Conservation (phyloP, 139 green algal genomes). For the Micromonas pusilla region DNA sequence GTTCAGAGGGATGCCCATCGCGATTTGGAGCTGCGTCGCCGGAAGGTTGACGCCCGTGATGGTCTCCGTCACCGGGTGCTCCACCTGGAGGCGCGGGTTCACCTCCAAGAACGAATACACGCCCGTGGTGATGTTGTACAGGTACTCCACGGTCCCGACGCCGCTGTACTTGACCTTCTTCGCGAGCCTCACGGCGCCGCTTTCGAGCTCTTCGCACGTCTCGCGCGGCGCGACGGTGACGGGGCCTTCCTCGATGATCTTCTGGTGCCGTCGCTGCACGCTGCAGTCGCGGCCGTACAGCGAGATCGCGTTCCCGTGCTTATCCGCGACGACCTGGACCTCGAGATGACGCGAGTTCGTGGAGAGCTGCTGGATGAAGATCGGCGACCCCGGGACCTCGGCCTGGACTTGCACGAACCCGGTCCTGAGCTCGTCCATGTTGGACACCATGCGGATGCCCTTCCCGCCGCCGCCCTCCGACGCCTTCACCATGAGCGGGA, state of each 20-base stretch:
- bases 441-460: slow-evolving; percentile 46
- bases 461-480: slow-evolving; percentile 51
- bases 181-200: slow-evolving; percentile 25
- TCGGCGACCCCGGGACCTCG: slow-evolving; percentile 31
- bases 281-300: slow-evolving; percentile 38
- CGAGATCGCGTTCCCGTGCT: slow-evolving; percentile 29
- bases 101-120: slow-evolving; percentile 38
- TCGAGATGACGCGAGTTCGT: slow-evolving; percentile 31
- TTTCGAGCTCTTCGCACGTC: slow-evolving; percentile 32
- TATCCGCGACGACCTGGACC: slow-evolving; percentile 36
- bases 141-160: slow-evolving; percentile 60
- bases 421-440: slow-evolving; percentile 17
- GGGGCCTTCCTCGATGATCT: slow-evolving; percentile 41
- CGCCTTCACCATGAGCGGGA: slow-evolving; percentile 52
- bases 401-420: slow-evolving; percentile 24
- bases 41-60: slow-evolving; percentile 93
- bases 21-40: slow-evolving; percentile 81
- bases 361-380: slow-evolving; percentile 38
- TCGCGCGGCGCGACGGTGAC: slow-evolving; percentile 24
- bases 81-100: slow-evolving; percentile 56
- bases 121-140: slow-evolving; percentile 31
- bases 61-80: slow-evolving; percentile 97
- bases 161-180: slow-evolving; percentile 33
- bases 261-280: slow-evolving; percentile 36
- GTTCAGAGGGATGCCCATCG: slow-evolving; percentile 84